phyloP scores from a whole-genome alignment of 2,329 filamentous ascomycete species.

The Magnaporthiopsis incrustans region DNA sequence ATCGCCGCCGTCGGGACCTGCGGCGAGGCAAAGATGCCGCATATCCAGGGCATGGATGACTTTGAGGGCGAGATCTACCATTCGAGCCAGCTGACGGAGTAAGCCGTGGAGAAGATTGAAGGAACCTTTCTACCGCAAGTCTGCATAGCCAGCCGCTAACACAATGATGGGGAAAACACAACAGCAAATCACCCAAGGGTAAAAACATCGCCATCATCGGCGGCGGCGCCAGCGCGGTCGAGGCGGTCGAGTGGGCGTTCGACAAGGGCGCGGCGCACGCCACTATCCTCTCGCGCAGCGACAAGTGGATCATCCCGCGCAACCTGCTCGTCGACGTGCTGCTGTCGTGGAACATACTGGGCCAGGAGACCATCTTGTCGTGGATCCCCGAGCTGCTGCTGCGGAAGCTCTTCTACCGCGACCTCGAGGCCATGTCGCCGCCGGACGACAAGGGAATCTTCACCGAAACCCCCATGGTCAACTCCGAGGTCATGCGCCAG shows the following conservation, averaged over 20 bases:
- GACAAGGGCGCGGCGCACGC: slow-evolving; percentile 58
- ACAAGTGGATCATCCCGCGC: slow-evolving; percentile 83
- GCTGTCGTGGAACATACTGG: slow-evolving; percentile 70
- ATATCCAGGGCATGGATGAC: slow-evolving; percentile 59
- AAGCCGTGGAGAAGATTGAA: background rate
- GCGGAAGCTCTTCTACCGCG: slow-evolving; percentile 73
- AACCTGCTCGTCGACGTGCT: slow-evolving; percentile 68
- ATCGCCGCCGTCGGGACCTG: slow-evolving; percentile 75
- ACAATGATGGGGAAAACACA: background rate
- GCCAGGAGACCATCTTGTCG: slow-evolving; percentile 65
- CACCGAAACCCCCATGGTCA: slow-evolving; percentile 80
- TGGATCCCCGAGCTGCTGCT: slow-evolving; percentile 73
- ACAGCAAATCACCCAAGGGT: slow-evolving; percentile 55
- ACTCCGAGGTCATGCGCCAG: slow-evolving; percentile 64
- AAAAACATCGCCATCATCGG: slow-evolving; percentile 73
- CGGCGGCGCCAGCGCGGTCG: slow-evolving; percentile 72
- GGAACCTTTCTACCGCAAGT: too few relatives aligned
- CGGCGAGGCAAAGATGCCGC: slow-evolving; percentile 64
- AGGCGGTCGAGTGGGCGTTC: slow-evolving; percentile 73
- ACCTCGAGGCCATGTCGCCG: slow-evolving; percentile 60
- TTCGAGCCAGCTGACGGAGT: slow-evolving; percentile 64
- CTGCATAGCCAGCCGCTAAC: too few relatives aligned
- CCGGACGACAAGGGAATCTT: slow-evolving; percentile 68
- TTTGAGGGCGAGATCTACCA: slow-evolving; percentile 70
- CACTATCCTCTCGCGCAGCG: slow-evolving; percentile 65